Evolutionary conservation across 2,329 filamentous ascomycete genomes (phyloP).

Genomic region (Diaporthe helianthi): DNA sequence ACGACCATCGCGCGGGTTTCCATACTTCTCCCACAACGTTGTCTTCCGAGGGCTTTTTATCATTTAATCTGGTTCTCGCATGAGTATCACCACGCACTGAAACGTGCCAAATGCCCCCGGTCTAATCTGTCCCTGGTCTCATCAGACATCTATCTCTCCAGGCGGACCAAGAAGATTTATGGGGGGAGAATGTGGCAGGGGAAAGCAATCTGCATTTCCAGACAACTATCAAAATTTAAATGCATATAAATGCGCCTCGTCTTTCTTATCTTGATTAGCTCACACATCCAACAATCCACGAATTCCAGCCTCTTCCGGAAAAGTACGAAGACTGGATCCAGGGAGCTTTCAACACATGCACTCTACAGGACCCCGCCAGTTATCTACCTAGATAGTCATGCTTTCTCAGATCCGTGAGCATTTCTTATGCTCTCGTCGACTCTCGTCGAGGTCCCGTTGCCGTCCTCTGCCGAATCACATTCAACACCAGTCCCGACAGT

Average conservation of each 20-base stretch:
- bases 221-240: not conserved
- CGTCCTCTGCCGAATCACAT: not conserved
- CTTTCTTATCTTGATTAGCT: not conserved
- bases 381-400: not conserved
- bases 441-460: too few relatives aligned
- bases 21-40: not conserved
- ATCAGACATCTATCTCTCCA: too few relatives aligned
- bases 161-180: not conserved
- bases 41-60: not conserved
- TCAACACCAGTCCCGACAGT: not conserved
- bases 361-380: not conserved
- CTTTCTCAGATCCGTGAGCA: not conserved
- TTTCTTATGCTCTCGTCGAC: too few relatives aligned
- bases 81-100: not conserved
- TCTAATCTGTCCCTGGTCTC: not conserved
- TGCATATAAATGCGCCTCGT: not conserved
- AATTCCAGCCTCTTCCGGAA: not conserved
- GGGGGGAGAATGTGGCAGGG: not conserved
- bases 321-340: not conserved
- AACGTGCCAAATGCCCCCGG: not conserved
- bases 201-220: not conserved
- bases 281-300: not conserved
- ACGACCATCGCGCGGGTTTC: not conserved
- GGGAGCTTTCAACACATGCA: not conserved
- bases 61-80: accelerated